Conservation (phyloP, 306 rosid genomes). For the Medicago ruthenica region DNA sequence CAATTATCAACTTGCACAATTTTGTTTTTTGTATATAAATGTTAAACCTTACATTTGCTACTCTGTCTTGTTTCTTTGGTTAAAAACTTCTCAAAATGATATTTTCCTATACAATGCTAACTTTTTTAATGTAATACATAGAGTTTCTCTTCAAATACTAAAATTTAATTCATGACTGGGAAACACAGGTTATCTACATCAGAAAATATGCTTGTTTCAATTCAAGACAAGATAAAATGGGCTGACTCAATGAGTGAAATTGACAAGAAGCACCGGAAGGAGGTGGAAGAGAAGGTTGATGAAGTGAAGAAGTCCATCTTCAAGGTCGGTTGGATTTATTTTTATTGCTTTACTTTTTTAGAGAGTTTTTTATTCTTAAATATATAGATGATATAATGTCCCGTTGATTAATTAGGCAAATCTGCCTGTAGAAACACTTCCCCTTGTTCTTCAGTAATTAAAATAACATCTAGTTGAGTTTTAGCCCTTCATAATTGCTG, state of each 20-base stretch:
- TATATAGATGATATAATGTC: slow-evolving; percentile 19
- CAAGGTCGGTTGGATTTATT: slow-evolving; percentile 88
- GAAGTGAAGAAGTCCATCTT: slow-evolving; percentile 82
- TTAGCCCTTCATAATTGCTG: slow-evolving; percentile 19
- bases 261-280: slow-evolving; percentile 88
- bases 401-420: not conserved
- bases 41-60: no score
- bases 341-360: slow-evolving; percentile 35
- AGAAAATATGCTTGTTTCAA: slow-evolving; percentile 77
- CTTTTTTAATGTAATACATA: no score
- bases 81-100: no score
- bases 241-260: slow-evolving; percentile 84
- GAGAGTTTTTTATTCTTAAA: not conserved
- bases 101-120: no score
- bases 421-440: not conserved
- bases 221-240: slow-evolving; percentile 97
- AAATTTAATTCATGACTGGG: slow-evolving; percentile 38
- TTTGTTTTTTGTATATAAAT: no score
- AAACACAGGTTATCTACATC: slow-evolving; percentile 82
- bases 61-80: no score
- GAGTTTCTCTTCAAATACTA: not conserved
- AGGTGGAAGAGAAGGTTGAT: slow-evolving; percentile 84
- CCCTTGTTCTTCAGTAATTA: slow-evolving; percentile 22
- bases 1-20: no score
- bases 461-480: not conserved